Evolutionary conservation across 2,329 filamentous ascomycete species (phyloP).

Genomic region (Aspergillus novofumigatus): DNA sequence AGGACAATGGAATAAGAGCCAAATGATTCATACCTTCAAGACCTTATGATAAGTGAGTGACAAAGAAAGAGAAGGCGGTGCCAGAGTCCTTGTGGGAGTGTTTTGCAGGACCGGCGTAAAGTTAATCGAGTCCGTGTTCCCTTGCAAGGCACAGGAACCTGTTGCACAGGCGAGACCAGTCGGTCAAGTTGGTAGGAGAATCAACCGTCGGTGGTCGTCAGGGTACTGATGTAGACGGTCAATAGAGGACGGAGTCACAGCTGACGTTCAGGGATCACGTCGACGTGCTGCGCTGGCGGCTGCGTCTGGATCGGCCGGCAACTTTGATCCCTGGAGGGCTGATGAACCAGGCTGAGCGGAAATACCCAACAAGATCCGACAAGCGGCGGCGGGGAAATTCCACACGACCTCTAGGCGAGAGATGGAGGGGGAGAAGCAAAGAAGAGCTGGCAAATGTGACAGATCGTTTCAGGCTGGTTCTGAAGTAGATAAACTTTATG

Average conservation of each 20-base stretch:
- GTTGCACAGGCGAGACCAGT: conserved; percentile 16
- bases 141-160: conserved; percentile 10
- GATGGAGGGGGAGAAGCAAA: conserved; percentile 1
- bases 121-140: conserved; percentile 13
- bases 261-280: conserved; percentile 16
- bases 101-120: conserved; percentile 1
- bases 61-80: conserved; percentile 20
- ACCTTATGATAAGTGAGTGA: conserved; percentile 25
- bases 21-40: conserved; percentile 27
- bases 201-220: conserved; percentile 16
- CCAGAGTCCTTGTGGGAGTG: conserved; percentile 7
- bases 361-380: conserved; percentile 20
- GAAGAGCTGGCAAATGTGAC: conserved; percentile 3
- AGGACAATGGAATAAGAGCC: not conserved
- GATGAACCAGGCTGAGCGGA: conserved; percentile 13
- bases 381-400: conserved; percentile 13
- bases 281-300: conserved; percentile 19
- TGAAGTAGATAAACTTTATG: not conserved
- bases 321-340: conserved; percentile 18
- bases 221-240: conserved; percentile 11
- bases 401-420: conserved; percentile 1
- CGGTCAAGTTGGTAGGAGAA: conserved; percentile 14
- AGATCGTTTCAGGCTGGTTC: conserved; percentile 13
- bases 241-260: conserved; percentile 11
- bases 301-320: conserved; percentile 24